Evolutionary conservation across 1,284 basidiomycete genomes (phyloP).

Genomic region (Fomitopsis betulina): DNA sequence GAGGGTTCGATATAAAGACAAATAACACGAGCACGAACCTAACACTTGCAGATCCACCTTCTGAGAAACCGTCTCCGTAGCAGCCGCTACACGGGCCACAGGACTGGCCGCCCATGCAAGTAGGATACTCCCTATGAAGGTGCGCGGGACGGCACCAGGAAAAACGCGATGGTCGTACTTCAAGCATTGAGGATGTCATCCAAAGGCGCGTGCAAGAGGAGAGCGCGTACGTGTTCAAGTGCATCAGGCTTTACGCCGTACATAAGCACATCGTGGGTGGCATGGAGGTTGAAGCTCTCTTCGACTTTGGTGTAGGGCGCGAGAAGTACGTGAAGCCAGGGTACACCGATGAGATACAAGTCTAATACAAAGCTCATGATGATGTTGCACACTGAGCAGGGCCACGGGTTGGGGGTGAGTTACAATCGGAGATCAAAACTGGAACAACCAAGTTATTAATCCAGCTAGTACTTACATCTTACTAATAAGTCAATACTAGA

Average conservation of each 20-base stretch:
- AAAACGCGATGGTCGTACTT: conserved; percentile 91
- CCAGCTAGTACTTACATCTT: no score
- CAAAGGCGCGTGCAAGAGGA: not conserved
- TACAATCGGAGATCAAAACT: no score
- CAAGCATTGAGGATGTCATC: not conserved
- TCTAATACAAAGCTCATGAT: conserved; percentile 35
- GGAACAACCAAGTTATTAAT: no score
- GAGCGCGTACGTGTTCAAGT: conserved; percentile 45
- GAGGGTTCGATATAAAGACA: not conserved
- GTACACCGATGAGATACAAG: conserved; percentile 48
- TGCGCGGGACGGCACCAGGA: conserved; percentile 86
- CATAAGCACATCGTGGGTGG: conserved; percentile 83
- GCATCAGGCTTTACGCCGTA: conserved; percentile 52
- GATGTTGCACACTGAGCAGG: not conserved
- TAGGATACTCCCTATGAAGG: conserved; percentile 73
- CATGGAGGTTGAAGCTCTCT: conserved; percentile 95
- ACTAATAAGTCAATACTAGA: no score
- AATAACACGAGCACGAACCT: conserved; percentile 35
- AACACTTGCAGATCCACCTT: conserved; percentile 63
- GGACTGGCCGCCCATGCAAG: conserved; percentile 53
- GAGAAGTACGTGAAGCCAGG: conserved; percentile 66
- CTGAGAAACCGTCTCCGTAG: conserved; percentile 38
- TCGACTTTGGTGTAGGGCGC: conserved; percentile 96
- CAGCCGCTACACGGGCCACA: conserved; percentile 36
- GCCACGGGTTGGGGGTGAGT: no score